phyloP scores from a whole-genome alignment of 768 basidiomycete genomes.

The Phanerochaete carnosa region DNA sequence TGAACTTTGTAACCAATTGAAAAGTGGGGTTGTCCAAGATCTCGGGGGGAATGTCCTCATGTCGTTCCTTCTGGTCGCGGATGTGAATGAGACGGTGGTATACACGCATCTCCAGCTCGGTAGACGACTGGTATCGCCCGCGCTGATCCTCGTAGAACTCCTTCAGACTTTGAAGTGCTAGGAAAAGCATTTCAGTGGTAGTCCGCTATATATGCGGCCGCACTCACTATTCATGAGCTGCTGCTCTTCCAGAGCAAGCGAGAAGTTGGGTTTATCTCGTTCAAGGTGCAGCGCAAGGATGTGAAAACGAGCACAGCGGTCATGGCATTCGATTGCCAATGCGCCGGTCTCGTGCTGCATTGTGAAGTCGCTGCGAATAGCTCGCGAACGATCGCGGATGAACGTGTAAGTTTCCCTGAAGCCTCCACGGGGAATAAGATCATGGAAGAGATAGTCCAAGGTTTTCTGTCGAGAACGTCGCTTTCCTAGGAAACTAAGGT shows the following conservation, averaged over 20 bases:
- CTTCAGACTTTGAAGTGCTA: constrained; percentile 89
- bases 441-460: constrained; percentile 88
- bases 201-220: neutral
- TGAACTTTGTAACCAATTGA: constrained; percentile 78
- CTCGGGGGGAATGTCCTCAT: constrained; percentile 64
- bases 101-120: constrained; percentile 93
- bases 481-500: neutral
- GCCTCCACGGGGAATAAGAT: constrained; percentile 66
- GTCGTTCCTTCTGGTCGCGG: constrained; percentile 76
- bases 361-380: constrained; percentile 91
- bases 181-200: neutral
- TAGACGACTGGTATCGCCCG: constrained; percentile 62
- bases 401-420: constrained; percentile 75
- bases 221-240: constrained; percentile 87
- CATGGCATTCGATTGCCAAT: constrained; percentile 84
- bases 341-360: constrained; percentile 82
- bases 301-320: constrained; percentile 92
- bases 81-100: constrained; percentile 93
- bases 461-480: constrained; percentile 51
- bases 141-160: constrained; percentile 89
- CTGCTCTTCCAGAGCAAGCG: constrained; percentile 75
- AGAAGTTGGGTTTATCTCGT: constrained; percentile 56
- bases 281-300: constrained; percentile 74
- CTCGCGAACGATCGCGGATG: constrained; percentile 87
- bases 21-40: constrained; percentile 75